Base-by-base conservation (phyloP, 2,329 filamentous ascomycete genomes). In the Sarocladiaceae sp. region DNA sequence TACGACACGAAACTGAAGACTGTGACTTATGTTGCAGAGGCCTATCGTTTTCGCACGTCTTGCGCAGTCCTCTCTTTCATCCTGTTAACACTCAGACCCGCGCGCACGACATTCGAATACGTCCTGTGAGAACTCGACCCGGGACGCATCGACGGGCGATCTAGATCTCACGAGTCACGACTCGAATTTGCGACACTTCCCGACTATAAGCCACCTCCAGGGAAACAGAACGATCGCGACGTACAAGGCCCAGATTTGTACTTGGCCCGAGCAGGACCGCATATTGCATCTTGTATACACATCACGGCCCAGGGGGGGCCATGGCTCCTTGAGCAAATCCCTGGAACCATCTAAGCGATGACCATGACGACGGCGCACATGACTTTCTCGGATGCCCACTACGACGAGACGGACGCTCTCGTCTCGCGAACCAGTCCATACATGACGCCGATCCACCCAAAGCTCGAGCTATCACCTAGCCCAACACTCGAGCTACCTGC, bases 401-500 rank as follows among this genome's bases (percentile, higher is more conserved):
- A 48, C 42, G 35, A 49, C 40, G 53, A 52, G 18, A 42, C 49
- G 35, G 50, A 52, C 31, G n/a, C 18, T 18, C 39, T 52, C 23
- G 50, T 39, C 37, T 48, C 49, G 6, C 20, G 22, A 18, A 39
- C 5, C 33, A 52, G 40, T 26, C 53, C 53, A 29, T 39, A 58
- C 51, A 59, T 66, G 58, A 55, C 55, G 44, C 53, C 57, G 39
- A 47, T 58, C 37, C 48, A 53, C 18, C 57, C 53, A 20, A 58
- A 54, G 22, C 40, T 56, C 13, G 33, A 53, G 33, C 54, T 51
- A n/a, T 76, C 78, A 48, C 74, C 73, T 48, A 79, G 51, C 46
- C 55, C 40, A 42, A 47, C 39, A 23, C 53, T 42, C 20, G 51
- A 26, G 68, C 71, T 44, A 23, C 52, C 46, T 28, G 48, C 22